Evolutionary conservation across 2,329 filamentous ascomycete genomes (phyloP), one percentile per base, ranked within the genome.

Genomic region (Aureobasidium vineae): DNA sequence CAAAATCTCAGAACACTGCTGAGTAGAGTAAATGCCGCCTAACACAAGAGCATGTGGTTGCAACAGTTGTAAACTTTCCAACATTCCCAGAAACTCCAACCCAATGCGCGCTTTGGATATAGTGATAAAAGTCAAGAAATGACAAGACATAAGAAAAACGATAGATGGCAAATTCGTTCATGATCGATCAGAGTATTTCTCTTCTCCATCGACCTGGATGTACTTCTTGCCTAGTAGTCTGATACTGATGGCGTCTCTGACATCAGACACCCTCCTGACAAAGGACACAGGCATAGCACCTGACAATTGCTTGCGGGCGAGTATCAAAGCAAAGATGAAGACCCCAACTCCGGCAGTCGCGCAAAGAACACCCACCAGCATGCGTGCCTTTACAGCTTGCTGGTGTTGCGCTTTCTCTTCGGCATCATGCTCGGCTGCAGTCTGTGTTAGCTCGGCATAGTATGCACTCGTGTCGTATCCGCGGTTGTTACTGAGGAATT

Each of bases 401-500:
- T 41, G 53, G 33, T 52, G 53, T 21, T 54, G 31, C 16, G 26
- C 43, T 36, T n/a, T 52, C 15, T 21, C 50, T 15, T 31, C 50
- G 15, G 21, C 57, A 5, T 63, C 21, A 6, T 67, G 56, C 40
- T 49, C 40, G 13, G 40, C 31, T 7, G 40, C 19, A 15, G 13
- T 33, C n/a, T 63, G n/a, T 11, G 63, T 54, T 28, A 69, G 38
- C 28, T 67, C 68, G 33, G 68, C 66, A 65, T 76, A 77, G 65
- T 77, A 77, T n/a, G 71, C 67, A 45, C 67, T 70, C 13, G 75
- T 76, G 65, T 76, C 71, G 68, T 71, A 77, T 6, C 74, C 74
- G 11, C 75, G 71, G 49, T 74, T 72, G 13, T 72, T 68, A 4
- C 71, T 74, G 8, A 75, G 67, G 40, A 70, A 71, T n/a, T 69